These are phyloP conservation scores for Bisporella sp. DNA, from an alignment of 2,329 filamentous ascomycete species.

Conservation along the genomic window DNA sequence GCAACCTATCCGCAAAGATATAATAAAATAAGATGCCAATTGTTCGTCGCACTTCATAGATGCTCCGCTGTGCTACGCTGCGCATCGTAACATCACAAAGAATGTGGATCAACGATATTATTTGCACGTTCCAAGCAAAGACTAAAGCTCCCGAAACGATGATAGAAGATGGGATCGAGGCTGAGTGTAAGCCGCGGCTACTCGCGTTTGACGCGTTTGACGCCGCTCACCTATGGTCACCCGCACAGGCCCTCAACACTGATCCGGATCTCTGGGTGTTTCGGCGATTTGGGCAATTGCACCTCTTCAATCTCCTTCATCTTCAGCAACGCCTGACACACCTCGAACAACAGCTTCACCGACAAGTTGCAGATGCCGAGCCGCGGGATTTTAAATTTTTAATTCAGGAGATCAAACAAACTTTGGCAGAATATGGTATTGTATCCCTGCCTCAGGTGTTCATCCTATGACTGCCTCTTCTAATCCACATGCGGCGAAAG, in stretches of 20 bases:
- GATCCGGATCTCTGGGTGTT: constrained; percentile 10
- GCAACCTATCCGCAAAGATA: no score
- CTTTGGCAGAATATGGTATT: constrained; percentile 7
- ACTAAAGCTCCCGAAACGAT: no score
- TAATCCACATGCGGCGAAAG: neutral
- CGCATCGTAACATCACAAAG: no score
- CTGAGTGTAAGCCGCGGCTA: no score
- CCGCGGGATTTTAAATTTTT: constrained; percentile 1
- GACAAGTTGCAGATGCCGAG: constrained; percentile 1
- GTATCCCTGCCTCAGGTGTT: neutral
- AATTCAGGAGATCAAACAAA: constrained; percentile 1
- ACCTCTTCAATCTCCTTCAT: constrained; percentile 7
- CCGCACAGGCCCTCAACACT: neutral
- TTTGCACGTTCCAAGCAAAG: no score
- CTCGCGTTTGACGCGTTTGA: neutral
- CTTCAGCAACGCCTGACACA: constrained; percentile 4
- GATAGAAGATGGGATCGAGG: no score
- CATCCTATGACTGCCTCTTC: neutral
- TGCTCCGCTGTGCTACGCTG: no score
- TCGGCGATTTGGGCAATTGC: constrained; percentile 8
- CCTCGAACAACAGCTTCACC: constrained; percentile 4
- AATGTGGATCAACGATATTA: no score
- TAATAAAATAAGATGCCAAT: no score
- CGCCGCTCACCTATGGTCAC: neutral
- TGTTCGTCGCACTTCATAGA: no score